Base-by-base conservation (phyloP, 1,139 yeast species). In the Hemisphaericaspora xylanilytica region DNA sequence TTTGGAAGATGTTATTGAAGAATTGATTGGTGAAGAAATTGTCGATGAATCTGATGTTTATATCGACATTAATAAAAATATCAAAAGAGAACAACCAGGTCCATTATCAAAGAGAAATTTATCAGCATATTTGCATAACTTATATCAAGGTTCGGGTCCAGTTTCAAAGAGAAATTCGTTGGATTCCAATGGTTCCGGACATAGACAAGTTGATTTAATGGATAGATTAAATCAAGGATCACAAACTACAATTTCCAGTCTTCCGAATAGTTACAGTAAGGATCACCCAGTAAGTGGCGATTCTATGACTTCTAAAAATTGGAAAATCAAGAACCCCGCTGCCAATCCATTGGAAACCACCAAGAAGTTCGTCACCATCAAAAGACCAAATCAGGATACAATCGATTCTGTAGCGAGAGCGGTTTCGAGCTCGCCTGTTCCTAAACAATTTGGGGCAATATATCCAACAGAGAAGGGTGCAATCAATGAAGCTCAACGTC, bases 11-110 rank as follows among this genome's bases (percentile, higher is more conserved):
- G 97, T 92, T 12, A 92, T 92, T 56, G 98, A 92, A 62, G 98
- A 92, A 62, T 73, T 92, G 51, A 92, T 92, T 63, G 98, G 98
- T 41, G 97, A 92, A 61, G 98, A 92, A 60, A 92, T 92, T 54
- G 90, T 92, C 37, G 98, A 92, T 58, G 98, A 92, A 61, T 81
- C 90, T n/a, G 98, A 92, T 58, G 97, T 90, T 18, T 90, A 85
- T 56, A 78, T 90, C 43, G 97, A 89, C 62, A 86, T 90, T 47
- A 89, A 88, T 61, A 85, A 85, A 50, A 85, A 87, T 51, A 88
- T 89, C 55, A 85, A 84, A 58, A 73, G 96, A 52, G 75, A 78
- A 25, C 81, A 81, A 48, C 96, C 96, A 1, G 95, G 95, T 2
- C 96, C 96, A 1, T 68, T 88, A 46, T 73, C 86, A 13, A 85